Base-by-base conservation (phyloP, 345 rosid genomes). In the Psidium friedrichsthalianum region DNA sequence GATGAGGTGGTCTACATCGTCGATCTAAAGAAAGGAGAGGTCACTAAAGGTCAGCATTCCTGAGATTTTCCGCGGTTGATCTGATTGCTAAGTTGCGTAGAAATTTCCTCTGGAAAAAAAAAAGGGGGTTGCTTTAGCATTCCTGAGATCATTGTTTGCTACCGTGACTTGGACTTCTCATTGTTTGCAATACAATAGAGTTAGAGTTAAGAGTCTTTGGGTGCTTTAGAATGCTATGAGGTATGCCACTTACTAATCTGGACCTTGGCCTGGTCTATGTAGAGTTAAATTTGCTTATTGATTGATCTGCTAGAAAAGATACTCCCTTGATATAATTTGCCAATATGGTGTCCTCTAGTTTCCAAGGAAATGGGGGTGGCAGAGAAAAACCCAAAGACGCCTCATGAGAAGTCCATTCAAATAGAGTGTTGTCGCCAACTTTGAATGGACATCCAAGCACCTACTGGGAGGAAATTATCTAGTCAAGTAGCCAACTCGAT, bases 21-120 rank as follows among this genome's bases (percentile, higher is more conserved):
- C 58, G 94, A 97, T 94, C 96, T 97, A 86, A 97, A 97, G 95
- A 94, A 93, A 91, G 99, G 99, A 84, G 92, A 94, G 86, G 96
- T 96, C 81, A 90, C 87, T 36, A 93, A 94, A 96, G 99, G 99
- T 97, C 85, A n/a, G 90, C 86, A 8, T 85, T 84, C 85, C 54
- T 40, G 29, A 52, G n/a, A 44, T 56, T 7, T 20, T 55, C 20
- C 24, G 25, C 24, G 24, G 24, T 55, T 55, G 57, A 7, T 55
- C 20, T 64, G 22, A 1, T 64, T 4, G 22, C 12, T 1, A 64
- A 64, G 76, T 2, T 64, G 44, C 76, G 18, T 16, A 16, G 76
- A 32, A 64, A 16, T 29, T 16, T 64, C 8, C 76, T 32, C 76
- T 64, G 1, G n/a, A n/a, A n/a, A 3, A 1, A 64, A 1, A 18